These are phyloP conservation scores for Cajanus cajan DNA, from an alignment of 306 rosid species.

Conservation along the genomic window DNA sequence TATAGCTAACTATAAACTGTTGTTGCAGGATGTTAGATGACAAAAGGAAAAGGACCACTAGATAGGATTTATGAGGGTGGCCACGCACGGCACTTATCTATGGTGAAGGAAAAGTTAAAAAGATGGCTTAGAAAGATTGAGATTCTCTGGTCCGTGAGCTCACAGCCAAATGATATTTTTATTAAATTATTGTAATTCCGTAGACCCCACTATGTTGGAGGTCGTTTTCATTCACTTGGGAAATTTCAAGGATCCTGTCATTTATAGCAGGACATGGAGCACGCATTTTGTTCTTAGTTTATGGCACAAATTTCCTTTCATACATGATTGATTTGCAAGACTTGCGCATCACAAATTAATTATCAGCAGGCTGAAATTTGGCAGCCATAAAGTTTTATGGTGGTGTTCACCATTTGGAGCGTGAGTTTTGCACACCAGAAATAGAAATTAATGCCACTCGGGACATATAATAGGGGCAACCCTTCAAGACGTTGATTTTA, in stretches of 20 bases:
- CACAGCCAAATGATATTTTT: slow-evolving; percentile 16
- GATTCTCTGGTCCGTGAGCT: slow-evolving; percentile 59
- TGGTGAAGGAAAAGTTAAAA: slow-evolving; percentile 45
- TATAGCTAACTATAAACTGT: background rate
- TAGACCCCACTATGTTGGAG: slow-evolving; percentile 37
- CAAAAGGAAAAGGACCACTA: slow-evolving; percentile 39
- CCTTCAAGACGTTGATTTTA: background rate
- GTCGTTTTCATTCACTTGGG: slow-evolving; percentile 25
- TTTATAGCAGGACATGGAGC: background rate
- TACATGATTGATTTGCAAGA: slow-evolving; percentile 20
- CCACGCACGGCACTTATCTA: slow-evolving; percentile 20
- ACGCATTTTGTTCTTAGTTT: background rate
- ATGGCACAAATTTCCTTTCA: background rate
- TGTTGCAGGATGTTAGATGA: slow-evolving; percentile 17
- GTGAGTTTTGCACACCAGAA: background rate
- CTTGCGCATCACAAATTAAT: background rate
- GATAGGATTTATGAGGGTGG: slow-evolving; percentile 32
- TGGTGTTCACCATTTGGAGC: background rate
- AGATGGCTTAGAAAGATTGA: slow-evolving; percentile 44
- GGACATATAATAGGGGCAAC: background rate
- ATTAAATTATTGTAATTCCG: background rate
- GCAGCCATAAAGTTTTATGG: background rate
- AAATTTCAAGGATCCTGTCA: slow-evolving; percentile 28
- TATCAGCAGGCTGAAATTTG: background rate
- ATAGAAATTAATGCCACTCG: background rate